Conservation (phyloP, 2,329 filamentous ascomycete species). For the Exophiala lecanii-corni region DNA sequence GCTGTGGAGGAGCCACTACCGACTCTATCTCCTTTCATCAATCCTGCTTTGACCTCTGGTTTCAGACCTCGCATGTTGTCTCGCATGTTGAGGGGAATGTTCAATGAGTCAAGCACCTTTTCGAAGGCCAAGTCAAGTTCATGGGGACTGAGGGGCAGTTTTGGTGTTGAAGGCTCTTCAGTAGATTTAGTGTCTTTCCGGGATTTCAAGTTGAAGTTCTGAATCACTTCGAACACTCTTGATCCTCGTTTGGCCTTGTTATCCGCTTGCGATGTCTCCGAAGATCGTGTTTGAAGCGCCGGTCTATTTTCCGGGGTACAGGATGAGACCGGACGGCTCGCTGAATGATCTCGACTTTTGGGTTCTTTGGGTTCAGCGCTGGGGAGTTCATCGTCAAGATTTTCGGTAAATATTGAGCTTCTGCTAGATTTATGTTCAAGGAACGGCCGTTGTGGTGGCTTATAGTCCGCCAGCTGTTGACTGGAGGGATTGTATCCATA, state of each 20-base stretch:
- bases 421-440: slow-evolving; percentile 27
- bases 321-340: slow-evolving; percentile 16
- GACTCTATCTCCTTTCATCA: slow-evolving; percentile 83
- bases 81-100: slow-evolving; percentile 89
- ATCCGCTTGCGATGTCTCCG: slow-evolving; percentile 15
- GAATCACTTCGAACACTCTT: slow-evolving; percentile 24
- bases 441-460: slow-evolving; percentile 38
- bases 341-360: slow-evolving; percentile 17
- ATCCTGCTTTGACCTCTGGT: slow-evolving; percentile 88
- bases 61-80: slow-evolving; percentile 92
- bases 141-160: slow-evolving; percentile 20
- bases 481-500: slow-evolving; percentile 44
- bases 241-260: slow-evolving; percentile 24
- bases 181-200: slow-evolving; percentile 6
- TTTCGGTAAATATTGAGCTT: slow-evolving; percentile 29
- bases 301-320: slow-evolving; percentile 4
- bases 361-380: slow-evolving; percentile 8
- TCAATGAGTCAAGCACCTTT: slow-evolving; percentile 68
- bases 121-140: slow-evolving; percentile 27
- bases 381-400: slow-evolving; percentile 28
- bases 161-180: slow-evolving; percentile 1
- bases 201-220: slow-evolving; percentile 23
- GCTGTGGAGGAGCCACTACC: slow-evolving; percentile 53
- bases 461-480: slow-evolving; percentile 38
- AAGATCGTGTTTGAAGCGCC: slow-evolving; percentile 6